phyloP scores from a whole-genome alignment of 2,329 filamentous ascomycete genomes.

The Hymenoscyphus infarciens region DNA sequence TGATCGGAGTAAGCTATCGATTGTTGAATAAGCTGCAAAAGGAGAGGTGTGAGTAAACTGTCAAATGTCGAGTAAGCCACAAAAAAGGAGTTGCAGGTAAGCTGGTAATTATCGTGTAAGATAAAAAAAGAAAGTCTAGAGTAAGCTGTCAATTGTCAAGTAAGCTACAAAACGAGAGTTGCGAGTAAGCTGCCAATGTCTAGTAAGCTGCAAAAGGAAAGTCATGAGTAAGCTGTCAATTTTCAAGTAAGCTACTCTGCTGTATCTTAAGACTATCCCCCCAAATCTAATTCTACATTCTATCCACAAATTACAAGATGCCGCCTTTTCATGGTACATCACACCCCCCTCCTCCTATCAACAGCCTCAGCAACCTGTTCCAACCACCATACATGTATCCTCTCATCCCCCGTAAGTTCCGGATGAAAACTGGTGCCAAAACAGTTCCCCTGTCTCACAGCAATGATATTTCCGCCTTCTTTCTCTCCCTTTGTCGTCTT shows the following conservation, averaged over 20 bases:
- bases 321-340: not conserved
- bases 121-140: too few species aligned
- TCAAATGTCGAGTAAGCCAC: too few species aligned
- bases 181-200: too few species aligned
- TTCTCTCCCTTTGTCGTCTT: conserved; percentile 34
- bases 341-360: conserved; percentile 17
- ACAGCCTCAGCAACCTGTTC: conserved; percentile 55
- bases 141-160: too few species aligned
- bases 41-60: too few species aligned
- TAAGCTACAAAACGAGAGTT: too few species aligned
- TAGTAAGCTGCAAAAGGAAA: too few species aligned
- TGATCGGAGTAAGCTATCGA: too few species aligned
- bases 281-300: not conserved
- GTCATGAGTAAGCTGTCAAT: too few species aligned
- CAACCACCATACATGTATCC: conserved; percentile 95
- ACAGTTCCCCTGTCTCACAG: conserved; percentile 85
- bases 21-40: too few species aligned
- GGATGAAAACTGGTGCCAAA: conserved; percentile 96
- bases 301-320: not conserved
- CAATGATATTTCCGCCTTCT: conserved; percentile 72
- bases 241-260: not conserved
- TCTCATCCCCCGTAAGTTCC: conserved; percentile 80
- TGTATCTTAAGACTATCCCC: not conserved
- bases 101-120: too few species aligned
- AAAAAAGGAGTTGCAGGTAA: too few species aligned